phyloP scores from a whole-genome alignment of 768 basidiomycete genomes.

The Mycena sanguinolenta region DNA sequence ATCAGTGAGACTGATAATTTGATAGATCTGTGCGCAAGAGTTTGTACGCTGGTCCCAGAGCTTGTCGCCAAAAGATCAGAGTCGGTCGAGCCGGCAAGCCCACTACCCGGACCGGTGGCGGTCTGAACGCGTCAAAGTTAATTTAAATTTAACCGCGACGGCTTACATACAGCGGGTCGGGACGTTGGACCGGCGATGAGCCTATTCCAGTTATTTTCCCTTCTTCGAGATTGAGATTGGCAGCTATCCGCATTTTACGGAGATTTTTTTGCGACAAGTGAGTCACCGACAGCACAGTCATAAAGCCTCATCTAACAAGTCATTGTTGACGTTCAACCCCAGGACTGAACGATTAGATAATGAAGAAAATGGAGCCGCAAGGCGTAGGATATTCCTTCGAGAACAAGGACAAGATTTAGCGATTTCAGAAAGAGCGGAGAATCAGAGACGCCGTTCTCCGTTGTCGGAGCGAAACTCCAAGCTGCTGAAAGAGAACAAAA shows the following conservation, averaged over 20 bases:
- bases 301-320: background rate
- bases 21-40: constrained; percentile 12
- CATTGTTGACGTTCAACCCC: background rate
- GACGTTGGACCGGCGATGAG: background rate
- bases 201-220: no score
- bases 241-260: background rate
- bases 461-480: no score
- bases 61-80: background rate
- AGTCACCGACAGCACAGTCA: background rate
- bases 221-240: no score
- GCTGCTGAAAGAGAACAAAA: background rate
- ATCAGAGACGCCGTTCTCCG: constrained; percentile 1
- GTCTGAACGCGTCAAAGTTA: no score
- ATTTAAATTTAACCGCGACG: no score
- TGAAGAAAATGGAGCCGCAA: background rate
- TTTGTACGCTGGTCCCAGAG: constrained; percentile 19
- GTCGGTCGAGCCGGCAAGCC: constrained; percentile 11
- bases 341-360: background rate
- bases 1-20: background rate
- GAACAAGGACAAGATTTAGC: constrained; percentile 26
- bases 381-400: constrained; percentile 20
- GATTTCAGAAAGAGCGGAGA: constrained; percentile 5
- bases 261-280: background rate
- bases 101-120: constrained; percentile 16
- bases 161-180: no score